phyloP scores from a whole-genome alignment of 345 rosid species.

The Pistacia vera region DNA sequence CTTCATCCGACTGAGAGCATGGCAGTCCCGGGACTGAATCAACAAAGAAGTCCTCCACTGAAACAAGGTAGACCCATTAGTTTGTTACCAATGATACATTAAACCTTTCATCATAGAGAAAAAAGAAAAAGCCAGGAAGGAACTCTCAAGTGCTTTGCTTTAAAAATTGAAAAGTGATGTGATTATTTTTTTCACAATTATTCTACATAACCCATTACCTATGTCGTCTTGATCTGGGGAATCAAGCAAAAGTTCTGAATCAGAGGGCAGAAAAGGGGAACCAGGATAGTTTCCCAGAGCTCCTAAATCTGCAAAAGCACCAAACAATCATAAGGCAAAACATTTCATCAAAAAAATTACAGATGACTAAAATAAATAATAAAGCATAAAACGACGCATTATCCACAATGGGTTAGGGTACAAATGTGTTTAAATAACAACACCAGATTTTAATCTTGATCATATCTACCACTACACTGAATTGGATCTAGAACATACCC shows the following conservation, averaged over 20 bases:
- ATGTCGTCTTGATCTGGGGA: slow-evolving; percentile 94
- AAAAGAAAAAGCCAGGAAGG: no score
- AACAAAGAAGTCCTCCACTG: slow-evolving; percentile 88
- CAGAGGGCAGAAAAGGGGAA: slow-evolving; percentile 94
- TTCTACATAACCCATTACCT: slow-evolving; percentile 44
- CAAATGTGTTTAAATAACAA: not conserved
- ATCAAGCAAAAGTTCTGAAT: slow-evolving; percentile 94
- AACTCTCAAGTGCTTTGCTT: slow-evolving; percentile 1
- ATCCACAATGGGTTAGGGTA: not conserved
- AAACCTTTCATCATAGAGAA: no score
- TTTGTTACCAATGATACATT: not conserved
- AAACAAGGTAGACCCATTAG: slow-evolving; percentile 25
- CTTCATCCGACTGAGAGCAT: slow-evolving; percentile 83
- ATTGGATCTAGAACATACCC: slow-evolving; percentile 49
- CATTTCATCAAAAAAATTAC: slow-evolving; percentile 1
- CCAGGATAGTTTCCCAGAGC: slow-evolving; percentile 93
- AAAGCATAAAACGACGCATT: not conserved
- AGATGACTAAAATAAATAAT: not conserved
- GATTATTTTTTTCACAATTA: not conserved
- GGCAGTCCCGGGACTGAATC: slow-evolving; percentile 86
- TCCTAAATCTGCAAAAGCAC: slow-evolving; percentile 72
- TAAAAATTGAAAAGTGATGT: not conserved
- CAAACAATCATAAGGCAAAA: slow-evolving; percentile 20
- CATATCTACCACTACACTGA: not conserved
- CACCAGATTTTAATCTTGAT: not conserved